These are phyloP conservation scores for Sistotremastrum suecicum DNA, from an alignment of 768 basidiomycete species.

Conservation along the genomic window DNA sequence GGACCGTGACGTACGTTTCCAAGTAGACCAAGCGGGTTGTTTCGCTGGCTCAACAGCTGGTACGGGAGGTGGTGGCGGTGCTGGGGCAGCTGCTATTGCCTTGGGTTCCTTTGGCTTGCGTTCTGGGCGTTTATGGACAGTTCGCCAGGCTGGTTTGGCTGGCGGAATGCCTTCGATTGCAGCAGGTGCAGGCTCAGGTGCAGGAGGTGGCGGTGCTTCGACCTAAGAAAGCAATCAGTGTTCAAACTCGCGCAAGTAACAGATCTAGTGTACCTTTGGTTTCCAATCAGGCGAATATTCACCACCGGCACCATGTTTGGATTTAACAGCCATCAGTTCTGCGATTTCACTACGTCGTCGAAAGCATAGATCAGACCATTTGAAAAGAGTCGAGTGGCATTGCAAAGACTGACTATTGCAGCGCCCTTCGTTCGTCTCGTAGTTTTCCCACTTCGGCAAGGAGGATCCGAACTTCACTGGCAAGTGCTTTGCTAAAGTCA, in stretches of 20 bases:
- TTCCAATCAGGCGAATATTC: conserved; percentile 76
- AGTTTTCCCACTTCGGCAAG: conserved; percentile 74
- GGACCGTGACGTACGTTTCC: conserved; percentile 51
- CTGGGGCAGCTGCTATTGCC: conserved; percentile 26
- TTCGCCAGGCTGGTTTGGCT: conserved; percentile 50
- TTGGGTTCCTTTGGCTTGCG: conserved; percentile 34
- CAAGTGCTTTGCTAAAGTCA: conserved; percentile 76
- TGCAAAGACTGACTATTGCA: conserved; percentile 54
- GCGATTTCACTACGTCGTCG: conserved; percentile 50
- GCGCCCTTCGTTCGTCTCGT: conserved; percentile 59
- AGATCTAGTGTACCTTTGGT: conserved; percentile 13
- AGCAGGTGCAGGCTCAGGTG: conserved; percentile 33
- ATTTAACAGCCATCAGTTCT: conserved; percentile 49
- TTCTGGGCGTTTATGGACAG: conserved; percentile 46
- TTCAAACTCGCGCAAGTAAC: not conserved
- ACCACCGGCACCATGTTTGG: conserved; percentile 74
- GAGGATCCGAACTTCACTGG: conserved; percentile 71
- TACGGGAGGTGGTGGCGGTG: conserved; percentile 20
- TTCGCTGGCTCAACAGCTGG: conserved; percentile 33
- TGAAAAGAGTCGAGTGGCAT: not conserved
- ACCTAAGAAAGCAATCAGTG: conserved; percentile 1
- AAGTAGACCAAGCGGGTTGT: conserved; percentile 72
- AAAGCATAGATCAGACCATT: not conserved
- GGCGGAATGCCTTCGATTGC: conserved; percentile 32
- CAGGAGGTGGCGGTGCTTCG: conserved; percentile 16